A percentile compares a stretch with the other conserved stretches of the same genome.
These are phyloP conservation scores for Erigeron philadelphicus DNA, from an alignment of 140 eudicot genomes.

Conservation along the genomic window DNA sequence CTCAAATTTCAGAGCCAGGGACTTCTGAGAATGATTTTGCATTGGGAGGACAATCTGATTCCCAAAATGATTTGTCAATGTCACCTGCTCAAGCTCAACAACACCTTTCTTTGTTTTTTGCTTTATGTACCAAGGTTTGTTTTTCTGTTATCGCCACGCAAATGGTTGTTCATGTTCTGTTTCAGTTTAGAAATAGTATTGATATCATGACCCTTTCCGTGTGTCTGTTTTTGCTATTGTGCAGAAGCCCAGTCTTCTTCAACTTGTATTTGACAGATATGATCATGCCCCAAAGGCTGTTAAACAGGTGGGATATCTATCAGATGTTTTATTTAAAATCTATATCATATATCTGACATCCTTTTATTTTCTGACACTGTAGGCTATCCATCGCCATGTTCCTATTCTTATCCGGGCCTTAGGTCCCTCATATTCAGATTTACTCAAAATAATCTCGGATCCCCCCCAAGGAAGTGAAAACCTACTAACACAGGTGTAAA, in stretches of 20 bases:
- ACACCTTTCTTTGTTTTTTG: slow-evolving; percentile 75
- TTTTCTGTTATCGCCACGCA: background rate
- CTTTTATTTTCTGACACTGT: slow-evolving; percentile 21
- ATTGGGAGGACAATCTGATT: slow-evolving; percentile 34
- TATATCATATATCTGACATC: background rate
- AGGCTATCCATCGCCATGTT: slow-evolving; percentile 92
- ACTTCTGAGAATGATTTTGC: slow-evolving; percentile 39
- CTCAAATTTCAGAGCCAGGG: slow-evolving; percentile 64
- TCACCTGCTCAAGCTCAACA: slow-evolving; percentile 67
- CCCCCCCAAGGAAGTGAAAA: slow-evolving; percentile 91
- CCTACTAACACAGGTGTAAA: slow-evolving; percentile 76
- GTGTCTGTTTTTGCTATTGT: slow-evolving; percentile 22
- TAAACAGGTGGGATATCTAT: slow-evolving; percentile 65
- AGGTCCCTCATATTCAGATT: slow-evolving; percentile 67
- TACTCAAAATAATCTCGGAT: slow-evolving; percentile 78
- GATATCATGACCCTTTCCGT: background rate
- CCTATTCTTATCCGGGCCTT: slow-evolving; percentile 76
- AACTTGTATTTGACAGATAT: slow-evolving; percentile 71
- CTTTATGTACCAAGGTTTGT: slow-evolving; percentile 77
- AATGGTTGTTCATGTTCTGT: background rate
- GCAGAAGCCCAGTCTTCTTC: slow-evolving; percentile 91
- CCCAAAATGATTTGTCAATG: slow-evolving; percentile 43
- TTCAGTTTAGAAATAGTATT: slow-evolving; percentile 12
- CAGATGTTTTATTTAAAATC: background rate
- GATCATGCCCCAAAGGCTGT: slow-evolving; percentile 66